Base-by-base conservation (phyloP, 768 basidiomycete genomes). In the Pholiota molesta region DNA sequence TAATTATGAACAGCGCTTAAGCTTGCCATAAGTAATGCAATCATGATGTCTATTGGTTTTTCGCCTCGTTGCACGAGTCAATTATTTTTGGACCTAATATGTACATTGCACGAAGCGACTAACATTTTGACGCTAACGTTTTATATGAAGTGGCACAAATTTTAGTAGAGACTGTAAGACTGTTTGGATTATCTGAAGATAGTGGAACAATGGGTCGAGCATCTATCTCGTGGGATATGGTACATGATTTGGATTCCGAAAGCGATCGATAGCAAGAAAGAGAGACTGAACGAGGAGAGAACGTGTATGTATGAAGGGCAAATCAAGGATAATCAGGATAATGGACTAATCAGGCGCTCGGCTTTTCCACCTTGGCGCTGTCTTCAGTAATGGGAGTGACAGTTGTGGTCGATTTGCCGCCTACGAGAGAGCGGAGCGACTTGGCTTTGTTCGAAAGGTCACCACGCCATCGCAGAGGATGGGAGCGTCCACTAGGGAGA, bases 401-500 rank as follows among this genome's bases (percentile, higher is more conserved):
- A 28, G 47, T 58, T 28, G 19, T 51, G 2, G 57, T 49, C 4
- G 47, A 52, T 17, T 58, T 58, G n/a, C 19, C 45, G 33, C 57
- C 57, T 39, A 35, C 23, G n/a, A 58, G 57, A 9, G 57, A 58
- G 14, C 57, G 57, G 19, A 58, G n/a, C 21, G 57, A 51, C 23
- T 58, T 58, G 29, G 47, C 47, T n/a, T 51, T 58, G 19, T n/a
- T 33, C 6, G 57, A 19, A 19, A 28, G 45, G 28, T 57, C 16
- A 1, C 56, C 42, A 5, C 56, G 56, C 42, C 44, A 33, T 6
- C 57, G 40, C 19, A 58, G n/a, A n/a, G 45, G 39, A 2, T 58
- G 57, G 2, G 57, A 58, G 45, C 42, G 23, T 8, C 29, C 47
- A 28, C 45, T 47, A 11, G n/a, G 29, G 29, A 16, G 28, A 6